Evolutionary conservation across 2,329 filamentous ascomycete species (phyloP), one percentile per base, ranked within the genome.

Genomic region (Blumeria graminis): DNA sequence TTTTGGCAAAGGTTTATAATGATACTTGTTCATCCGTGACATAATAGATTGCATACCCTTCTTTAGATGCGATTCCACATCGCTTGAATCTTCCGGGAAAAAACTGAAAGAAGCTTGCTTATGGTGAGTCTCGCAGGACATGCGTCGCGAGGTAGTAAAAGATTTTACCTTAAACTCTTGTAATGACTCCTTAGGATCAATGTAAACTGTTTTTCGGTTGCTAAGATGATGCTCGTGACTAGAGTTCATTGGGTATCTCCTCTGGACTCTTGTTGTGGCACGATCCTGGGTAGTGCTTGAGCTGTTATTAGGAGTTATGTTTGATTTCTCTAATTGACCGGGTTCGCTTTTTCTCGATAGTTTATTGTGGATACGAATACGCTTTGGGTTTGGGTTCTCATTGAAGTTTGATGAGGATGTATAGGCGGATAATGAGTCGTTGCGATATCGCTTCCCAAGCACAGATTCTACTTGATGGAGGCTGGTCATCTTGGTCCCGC

Each of bases 11-110:
- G 52, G 52, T 28, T 55, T n/a, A 41, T 55, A 55, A 13, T 55
- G 52, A 32, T 55, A 55, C 32, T 55, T 55, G 18, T 55, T 55
- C 52, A 55, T 55, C 33, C 52, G 34, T 22, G 52, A 55, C 52
- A 55, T 55, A 6, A 55, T 55, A 11, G 52, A 55, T n/a, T 55
- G 52, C 52, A 55, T 55, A 13, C 52, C 52, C 33, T 22, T 16
- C n/a, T 38, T 39, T n/a, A 55, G 35, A 13, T 55, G 52, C 9
- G 36, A 41, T 32, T 55, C 52, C 8, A 41, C 18, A 16, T 39
- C 35, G 3, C 41, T 38, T 1, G 33, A 41, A 9, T 32, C 41
- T 3, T 55, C 52, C 16, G 36, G 7, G 11, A 3, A 32, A 33
- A 50, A 14, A 50, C 16, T 50, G 3, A 13, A 4, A 11, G 28